These are phyloP conservation scores for Penicillium sclerotigenum DNA, from an alignment of 2,329 filamentous ascomycete species.

Conservation along the genomic window DNA sequence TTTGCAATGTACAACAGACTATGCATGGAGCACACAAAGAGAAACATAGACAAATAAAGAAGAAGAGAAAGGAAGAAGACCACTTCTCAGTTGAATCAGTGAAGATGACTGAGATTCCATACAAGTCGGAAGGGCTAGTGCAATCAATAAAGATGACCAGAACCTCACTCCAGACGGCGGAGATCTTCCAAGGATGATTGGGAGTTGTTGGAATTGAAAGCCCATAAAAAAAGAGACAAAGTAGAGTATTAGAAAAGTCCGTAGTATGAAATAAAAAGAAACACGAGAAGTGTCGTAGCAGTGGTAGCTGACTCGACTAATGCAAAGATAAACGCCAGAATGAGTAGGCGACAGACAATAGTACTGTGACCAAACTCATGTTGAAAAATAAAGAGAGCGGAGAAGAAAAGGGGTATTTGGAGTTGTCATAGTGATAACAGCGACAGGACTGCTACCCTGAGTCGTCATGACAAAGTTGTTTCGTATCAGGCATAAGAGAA, in stretches of 20 bases:
- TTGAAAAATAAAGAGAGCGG: neutral
- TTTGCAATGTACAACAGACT: conserved; percentile 7
- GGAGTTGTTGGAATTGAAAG: neutral
- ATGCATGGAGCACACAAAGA: conserved; percentile 1
- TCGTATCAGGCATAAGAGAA: conserved; percentile 5
- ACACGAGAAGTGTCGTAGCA: neutral
- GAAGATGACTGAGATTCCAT: conserved; percentile 28
- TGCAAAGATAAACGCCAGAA: conserved; percentile 10
- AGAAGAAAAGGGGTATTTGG: conserved; percentile 8
- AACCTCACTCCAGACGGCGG: conserved; percentile 1
- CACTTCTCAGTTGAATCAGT: conserved; percentile 31
- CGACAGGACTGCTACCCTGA: neutral
- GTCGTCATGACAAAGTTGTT: conserved; percentile 7
- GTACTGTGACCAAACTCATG: neutral
- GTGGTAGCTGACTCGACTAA: conserved; percentile 1
- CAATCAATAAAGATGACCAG: conserved; percentile 40
- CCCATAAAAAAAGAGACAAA: neutral
- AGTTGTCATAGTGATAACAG: conserved; percentile 2
- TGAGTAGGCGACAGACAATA: neutral
- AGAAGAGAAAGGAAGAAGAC: conserved; percentile 3
- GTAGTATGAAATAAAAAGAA: neutral
- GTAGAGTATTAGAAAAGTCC: conserved; percentile 10
- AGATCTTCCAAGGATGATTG: neutral
- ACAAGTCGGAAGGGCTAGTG: conserved; percentile 22
- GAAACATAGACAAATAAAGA: neutral